A percentile compares a stretch with the other conserved stretches of the same genome.
phyloP scores from a whole-genome alignment of 345 rosid species.

The Hypericum perforatum region DNA sequence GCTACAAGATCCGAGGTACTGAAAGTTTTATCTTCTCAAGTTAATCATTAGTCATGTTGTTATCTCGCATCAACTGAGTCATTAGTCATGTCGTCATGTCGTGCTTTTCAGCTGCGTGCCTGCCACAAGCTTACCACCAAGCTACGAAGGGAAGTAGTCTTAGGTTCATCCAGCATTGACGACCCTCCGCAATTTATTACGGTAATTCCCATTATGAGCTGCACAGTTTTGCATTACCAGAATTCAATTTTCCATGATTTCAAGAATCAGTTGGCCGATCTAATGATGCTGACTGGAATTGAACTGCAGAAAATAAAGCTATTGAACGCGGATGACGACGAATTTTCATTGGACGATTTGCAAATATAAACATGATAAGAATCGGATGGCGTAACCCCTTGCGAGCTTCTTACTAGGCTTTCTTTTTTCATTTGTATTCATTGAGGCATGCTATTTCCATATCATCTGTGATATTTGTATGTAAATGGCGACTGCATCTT shows the following conservation, averaged over 20 bases:
- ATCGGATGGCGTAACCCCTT: too few relatives aligned
- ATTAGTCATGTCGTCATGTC: background rate
- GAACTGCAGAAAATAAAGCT: slow-evolving; percentile 77
- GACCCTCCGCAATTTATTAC: slow-evolving; percentile 94
- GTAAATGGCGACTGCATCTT: too few relatives aligned
- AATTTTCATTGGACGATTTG: slow-evolving; percentile 75
- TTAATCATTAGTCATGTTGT: background rate
- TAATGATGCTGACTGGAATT: background rate
- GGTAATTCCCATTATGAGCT: slow-evolving; percentile 27
- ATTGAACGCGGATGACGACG: slow-evolving; percentile 53
- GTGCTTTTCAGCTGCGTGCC: slow-evolving; percentile 55
- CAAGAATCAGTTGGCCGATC: background rate
- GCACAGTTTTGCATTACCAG: background rate
- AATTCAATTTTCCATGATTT: too few relatives aligned
- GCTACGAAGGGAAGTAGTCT: slow-evolving; percentile 76
- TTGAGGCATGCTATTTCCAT: too few relatives aligned
- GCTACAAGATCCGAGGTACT: slow-evolving; percentile 96
- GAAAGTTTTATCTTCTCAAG: background rate
- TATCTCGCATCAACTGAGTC: slow-evolving; percentile 4
- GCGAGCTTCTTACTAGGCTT: too few relatives aligned
- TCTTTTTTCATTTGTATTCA: too few relatives aligned
- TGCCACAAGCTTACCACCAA: slow-evolving; percentile 87
- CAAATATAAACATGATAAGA: slow-evolving; percentile 31
- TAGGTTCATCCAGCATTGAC: slow-evolving; percentile 88
- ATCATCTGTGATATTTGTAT: too few relatives aligned